Base-by-base conservation (phyloP, 208 protist species). In the Leishmania arabica region DNA sequence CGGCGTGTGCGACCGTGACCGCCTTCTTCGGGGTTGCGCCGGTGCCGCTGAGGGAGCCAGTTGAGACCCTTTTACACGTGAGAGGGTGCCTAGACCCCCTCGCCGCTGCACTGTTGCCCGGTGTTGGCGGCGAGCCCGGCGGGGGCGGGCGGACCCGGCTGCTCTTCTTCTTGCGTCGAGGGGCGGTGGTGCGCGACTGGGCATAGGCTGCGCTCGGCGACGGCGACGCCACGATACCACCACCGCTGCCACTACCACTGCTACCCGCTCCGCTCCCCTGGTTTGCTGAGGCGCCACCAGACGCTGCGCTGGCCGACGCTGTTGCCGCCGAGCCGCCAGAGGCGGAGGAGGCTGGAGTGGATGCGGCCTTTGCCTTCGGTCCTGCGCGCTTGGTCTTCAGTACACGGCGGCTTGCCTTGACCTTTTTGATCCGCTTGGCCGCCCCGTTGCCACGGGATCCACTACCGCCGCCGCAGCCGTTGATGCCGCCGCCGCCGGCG, bases 361-460 rank as follows among this genome's bases (percentile, higher is more conserved):
- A 72, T 51, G 79, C n/a, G 19, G 58, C 40, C 64, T 71, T 79
- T 37, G 13, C 34, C 47, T 49, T 37, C 21, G 24, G 45, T 2
- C 62, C 58, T 49, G 56, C 19, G 51, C 66, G 78, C 58, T 80
- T 88, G 51, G 68, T 74, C 81, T 88, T 86, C 60, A 68, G 65
- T 66, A 49, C 9, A 45, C 78, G 77, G 21, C 75, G 56, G 31
- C 42, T 56, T 24, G 40, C 34, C 54, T 84, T 78, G 31, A 40
- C 70, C 54, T 84, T 88, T 62, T 69, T 80, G 9, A 7, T 69
- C 65, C 69, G 56, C 72, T 78, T 79, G 70, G 40, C 65, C 72
- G 58, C 65, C 4, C 62, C 54, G 65, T 47, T 54, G 74, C 60
- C 53, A 27, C 45, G 76, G 15, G 53, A 24, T 40, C 34, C 54